A percentile compares a stretch with the other conserved stretches of the same genome.
phyloP scores from a whole-genome alignment of 1,139 yeast genomes.

The Scheffersomyces lignicola region DNA sequence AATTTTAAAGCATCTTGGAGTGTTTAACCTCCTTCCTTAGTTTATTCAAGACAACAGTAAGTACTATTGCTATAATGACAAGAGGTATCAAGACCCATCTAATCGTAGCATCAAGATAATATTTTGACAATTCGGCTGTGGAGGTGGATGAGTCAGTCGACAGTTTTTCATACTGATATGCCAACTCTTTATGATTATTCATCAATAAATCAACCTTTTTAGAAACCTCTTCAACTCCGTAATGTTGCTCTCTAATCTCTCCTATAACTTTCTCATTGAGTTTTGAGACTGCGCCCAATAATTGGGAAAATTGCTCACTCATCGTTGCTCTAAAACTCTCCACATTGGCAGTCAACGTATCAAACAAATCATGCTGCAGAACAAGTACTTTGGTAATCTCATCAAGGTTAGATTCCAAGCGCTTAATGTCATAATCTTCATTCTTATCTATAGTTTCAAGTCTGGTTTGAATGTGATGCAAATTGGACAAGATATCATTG shows the following conservation, averaged over 20 bases:
- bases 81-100: conserved; percentile 47
- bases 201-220: conserved; percentile 44
- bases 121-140: conserved; percentile 5
- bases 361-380: conserved; percentile 11
- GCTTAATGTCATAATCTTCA: conserved; percentile 3
- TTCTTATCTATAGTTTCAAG: conserved; percentile 2
- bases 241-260: conserved; percentile 47
- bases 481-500: conserved; percentile 2
- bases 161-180: conserved; percentile 27
- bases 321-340: conserved; percentile 29
- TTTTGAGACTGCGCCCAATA: conserved; percentile 32
- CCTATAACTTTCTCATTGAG: conserved; percentile 43
- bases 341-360: conserved; percentile 22
- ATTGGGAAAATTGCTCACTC: conserved; percentile 34
- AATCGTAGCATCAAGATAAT: conserved; percentile 19
- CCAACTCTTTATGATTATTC: conserved; percentile 43
- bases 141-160: neutral
- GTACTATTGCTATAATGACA: conserved; percentile 34
- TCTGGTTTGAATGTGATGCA: conserved; percentile 4
- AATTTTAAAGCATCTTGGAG: conserved; percentile 29
- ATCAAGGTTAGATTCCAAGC: neutral
- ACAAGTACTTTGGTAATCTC: conserved; percentile 1
- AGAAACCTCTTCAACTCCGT: conserved; percentile 32
- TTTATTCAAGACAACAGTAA: conserved; percentile 43
- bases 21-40: conserved; percentile 57